Evolutionary conservation across 306 rosid species (phyloP).

Genomic region (Lagenaria siceraria): DNA sequence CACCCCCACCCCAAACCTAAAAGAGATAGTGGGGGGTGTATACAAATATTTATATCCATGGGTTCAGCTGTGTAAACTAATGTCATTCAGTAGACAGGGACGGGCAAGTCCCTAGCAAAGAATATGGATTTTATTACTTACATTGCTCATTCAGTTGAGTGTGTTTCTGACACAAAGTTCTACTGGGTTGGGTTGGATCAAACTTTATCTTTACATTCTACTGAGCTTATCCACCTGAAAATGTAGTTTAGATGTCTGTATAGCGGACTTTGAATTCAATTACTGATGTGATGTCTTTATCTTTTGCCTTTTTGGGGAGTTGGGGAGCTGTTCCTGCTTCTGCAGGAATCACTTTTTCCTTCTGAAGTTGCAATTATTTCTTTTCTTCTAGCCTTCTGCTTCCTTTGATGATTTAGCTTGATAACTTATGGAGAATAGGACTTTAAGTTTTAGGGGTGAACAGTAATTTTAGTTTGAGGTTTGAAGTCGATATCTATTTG

Average conservation of each 20-base stretch:
- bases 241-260: not conserved
- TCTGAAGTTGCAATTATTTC: too few relatives aligned
- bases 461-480: too few relatives aligned
- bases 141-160: not conserved
- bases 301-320: not conserved
- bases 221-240: not conserved
- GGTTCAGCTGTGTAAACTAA: slow-evolving; percentile 1
- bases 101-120: not conserved
- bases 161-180: not conserved
- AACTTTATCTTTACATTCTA: not conserved
- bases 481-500: too few relatives aligned
- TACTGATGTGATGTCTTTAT: not conserved
- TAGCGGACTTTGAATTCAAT: not conserved
- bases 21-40: slow-evolving; percentile 2
- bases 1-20: not conserved
- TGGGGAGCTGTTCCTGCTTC: not conserved
- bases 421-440: too few relatives aligned
- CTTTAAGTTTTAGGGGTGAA: too few relatives aligned
- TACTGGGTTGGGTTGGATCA: not conserved
- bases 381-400: not conserved
- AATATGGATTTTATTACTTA: not conserved
- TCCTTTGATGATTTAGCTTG: too few relatives aligned
- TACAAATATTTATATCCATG: slow-evolving; percentile 6
- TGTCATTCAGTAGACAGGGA: not conserved
- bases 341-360: not conserved